Base-by-base conservation (phyloP, 345 rosid species). In the Eucalyptus pumila region DNA sequence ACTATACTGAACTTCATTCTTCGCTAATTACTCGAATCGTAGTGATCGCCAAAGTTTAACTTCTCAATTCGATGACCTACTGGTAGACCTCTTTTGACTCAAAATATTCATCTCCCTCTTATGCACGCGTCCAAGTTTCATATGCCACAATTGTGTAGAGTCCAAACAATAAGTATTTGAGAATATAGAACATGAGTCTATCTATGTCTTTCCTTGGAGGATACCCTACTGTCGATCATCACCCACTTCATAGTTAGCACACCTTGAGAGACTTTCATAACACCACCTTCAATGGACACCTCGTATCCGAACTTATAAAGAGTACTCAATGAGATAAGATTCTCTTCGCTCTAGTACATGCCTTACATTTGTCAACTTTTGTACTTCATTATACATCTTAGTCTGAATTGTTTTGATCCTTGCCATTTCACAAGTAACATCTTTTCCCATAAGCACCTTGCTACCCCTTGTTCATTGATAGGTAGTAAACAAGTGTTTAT, bases 21-120 rank as follows among this genome's bases (percentile, higher is more conserved):
- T 30, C 1, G 5, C 9, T 30, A 14, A 62, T 4, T 62, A 62
- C 17, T 7, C 17, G 0, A 30, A 15, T 62, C 1, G 1, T 30
- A 30, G 8, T 30, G 34, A 30, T 62, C 1, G 7, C 9, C 15
- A 30, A 62, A 30, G 34, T 13, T 30, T 2, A 62, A 27, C 34
- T 62, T 62, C 32, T 62, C 34, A 62, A 62, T 62, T 62, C 1
- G 19, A 30, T 30, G 19, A 30, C 34, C 72, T 62, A 7, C 5
- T 13, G 3, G 3, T 30, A 6, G 34, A 62, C 72, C 72, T 3
- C 19, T 52, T 51, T 14, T 62, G 17, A 62, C 69, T 62, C 4
- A 62, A 7, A 30, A 14, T 3, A 62, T 14, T 30, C 69, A 62
- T 62, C 69, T 62, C 34, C 56, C 56, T 62, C 34, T 62, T 34